Conservation (phyloP, 805 yeast genomes). For the Starmerella tilneyi region DNA sequence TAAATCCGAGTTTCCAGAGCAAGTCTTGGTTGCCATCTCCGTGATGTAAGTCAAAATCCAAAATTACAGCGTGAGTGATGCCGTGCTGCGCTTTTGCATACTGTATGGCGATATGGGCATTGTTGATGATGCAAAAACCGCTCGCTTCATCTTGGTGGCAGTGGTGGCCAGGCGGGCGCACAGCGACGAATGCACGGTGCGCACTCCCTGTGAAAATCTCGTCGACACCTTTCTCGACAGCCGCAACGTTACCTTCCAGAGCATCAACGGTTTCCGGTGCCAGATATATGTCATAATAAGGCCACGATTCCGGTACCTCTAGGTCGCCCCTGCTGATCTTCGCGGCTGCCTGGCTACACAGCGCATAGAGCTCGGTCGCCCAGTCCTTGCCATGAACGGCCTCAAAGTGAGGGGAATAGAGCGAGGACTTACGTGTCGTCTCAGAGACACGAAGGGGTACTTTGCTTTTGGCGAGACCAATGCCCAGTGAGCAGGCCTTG, state of each 20-base stretch:
- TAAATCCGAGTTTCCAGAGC: conserved; percentile 65
- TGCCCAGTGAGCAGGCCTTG: conserved; percentile 66
- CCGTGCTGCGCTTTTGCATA: conserved; percentile 55
- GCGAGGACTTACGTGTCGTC: conserved; percentile 38
- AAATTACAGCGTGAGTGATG: conserved; percentile 68
- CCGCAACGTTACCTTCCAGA: conserved; percentile 65
- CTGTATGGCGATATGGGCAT: conserved; percentile 71
- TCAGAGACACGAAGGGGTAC: conserved; percentile 38
- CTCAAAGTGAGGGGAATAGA: conserved; percentile 49
- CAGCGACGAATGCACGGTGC: conserved; percentile 50
- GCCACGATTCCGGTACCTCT: conserved; percentile 77
- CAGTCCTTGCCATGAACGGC: conserved; percentile 66
- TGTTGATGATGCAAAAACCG: conserved; percentile 73
- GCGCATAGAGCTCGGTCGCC: conserved; percentile 48
- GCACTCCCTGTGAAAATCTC: conserved; percentile 33
- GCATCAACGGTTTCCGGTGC: conserved; percentile 58
- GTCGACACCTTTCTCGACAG: conserved; percentile 64
- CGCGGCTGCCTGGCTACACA: conserved; percentile 49
- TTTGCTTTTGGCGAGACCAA: conserved; percentile 62
- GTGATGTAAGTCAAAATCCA: conserved; percentile 78
- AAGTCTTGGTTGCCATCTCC: conserved; percentile 87
- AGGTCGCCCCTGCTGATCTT: conserved; percentile 45
- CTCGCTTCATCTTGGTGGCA: conserved; percentile 75
- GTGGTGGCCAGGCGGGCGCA: conserved; percentile 83
- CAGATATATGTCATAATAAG: conserved; percentile 70